A percentile compares a stretch with the other conserved stretches of the same genome.
Conservation (phyloP, 306 rosid species). For the Luffa aegyptiaca region DNA sequence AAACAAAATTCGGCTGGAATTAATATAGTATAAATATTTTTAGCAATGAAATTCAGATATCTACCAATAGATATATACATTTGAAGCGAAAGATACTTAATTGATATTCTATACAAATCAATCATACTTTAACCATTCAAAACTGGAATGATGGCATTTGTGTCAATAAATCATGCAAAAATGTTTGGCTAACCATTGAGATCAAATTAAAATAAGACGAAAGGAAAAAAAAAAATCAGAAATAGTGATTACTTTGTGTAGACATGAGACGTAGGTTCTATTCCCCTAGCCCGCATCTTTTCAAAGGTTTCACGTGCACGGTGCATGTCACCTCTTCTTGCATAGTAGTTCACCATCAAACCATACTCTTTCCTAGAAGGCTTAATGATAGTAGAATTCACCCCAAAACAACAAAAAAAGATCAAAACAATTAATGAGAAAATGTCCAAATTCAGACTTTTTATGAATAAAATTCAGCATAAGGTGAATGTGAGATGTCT, state of each 20-base stretch:
- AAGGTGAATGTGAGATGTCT: neutral
- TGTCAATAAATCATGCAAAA: neutral
- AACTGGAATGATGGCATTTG: neutral
- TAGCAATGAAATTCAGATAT: neutral
- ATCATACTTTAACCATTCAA: neutral
- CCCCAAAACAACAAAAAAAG: neutral
- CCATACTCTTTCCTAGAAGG: constrained; percentile 96
- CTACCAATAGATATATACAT: neutral
- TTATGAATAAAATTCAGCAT: neutral
- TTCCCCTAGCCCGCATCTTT: constrained; percentile 94
- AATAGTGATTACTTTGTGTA: constrained; percentile 57
- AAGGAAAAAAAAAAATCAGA: neutral
- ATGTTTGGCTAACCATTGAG: neutral
- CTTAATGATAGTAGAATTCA: constrained; percentile 31
- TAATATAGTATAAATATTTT: neutral
- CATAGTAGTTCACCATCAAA: constrained; percentile 83
- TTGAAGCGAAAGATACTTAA: neutral
- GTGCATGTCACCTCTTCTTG: constrained; percentile 92
- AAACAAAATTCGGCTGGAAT: neutral
- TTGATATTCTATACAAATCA: neutral
- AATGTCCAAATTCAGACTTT: neutral
- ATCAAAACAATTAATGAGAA: neutral
- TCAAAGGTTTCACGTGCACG: constrained; percentile 89
- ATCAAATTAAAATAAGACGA: neutral
- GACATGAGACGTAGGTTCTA: constrained; percentile 85